Evolutionary conservation across 257 asterid species (phyloP), one percentile per base, ranked within the genome.

Genomic region (Plantago elongata): DNA sequence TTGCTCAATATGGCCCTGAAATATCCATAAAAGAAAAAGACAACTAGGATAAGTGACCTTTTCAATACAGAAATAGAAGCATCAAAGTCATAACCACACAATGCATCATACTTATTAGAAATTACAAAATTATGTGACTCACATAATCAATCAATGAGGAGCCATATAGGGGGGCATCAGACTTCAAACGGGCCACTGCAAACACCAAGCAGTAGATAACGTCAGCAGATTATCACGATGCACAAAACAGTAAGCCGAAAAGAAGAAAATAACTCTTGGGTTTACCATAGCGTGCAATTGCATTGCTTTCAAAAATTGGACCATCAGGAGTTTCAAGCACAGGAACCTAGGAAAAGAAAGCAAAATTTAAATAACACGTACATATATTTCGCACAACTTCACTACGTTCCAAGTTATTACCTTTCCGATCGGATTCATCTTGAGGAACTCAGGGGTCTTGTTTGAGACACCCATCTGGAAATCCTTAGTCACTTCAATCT

Each of bases 291-390:
- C 97, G 93, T 0, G 99, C 96, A 74, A 91, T 91, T 9, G 98
- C 96, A 58, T 88, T 91, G 84, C 98, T 91, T 80, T 91, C 96
- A 52, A 88, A 91, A 13, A 91, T 38, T 0, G 92, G 57, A 14
- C 98, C 96, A 17, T 88, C 96, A 7, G 98, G 95, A 2, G 96
- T 91, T 77, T 91, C 92, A 30, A 91, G 96, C 65, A 86, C 96
- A 34, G 98, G 96, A 45, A 91, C 69, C 97, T 90, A 63, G 62
- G 62, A 72, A 29, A 49, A 45, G 10, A 69, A 46, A n/a, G 50
- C 7, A 9, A 45, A 66, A 30, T 52, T 60, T 38, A 66, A 15
- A 14, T 9, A 48, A 9, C 30, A 14, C 5, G 34, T 15, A 48
- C 8, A 60, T 34, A 3, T 45, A 0, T 13, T 29, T 17, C 15